A percentile compares a stretch with the other conserved stretches of the same genome.
Conservation (phyloP, 352 stramenopile genomes). For the Plasmopara muralis region DNA sequence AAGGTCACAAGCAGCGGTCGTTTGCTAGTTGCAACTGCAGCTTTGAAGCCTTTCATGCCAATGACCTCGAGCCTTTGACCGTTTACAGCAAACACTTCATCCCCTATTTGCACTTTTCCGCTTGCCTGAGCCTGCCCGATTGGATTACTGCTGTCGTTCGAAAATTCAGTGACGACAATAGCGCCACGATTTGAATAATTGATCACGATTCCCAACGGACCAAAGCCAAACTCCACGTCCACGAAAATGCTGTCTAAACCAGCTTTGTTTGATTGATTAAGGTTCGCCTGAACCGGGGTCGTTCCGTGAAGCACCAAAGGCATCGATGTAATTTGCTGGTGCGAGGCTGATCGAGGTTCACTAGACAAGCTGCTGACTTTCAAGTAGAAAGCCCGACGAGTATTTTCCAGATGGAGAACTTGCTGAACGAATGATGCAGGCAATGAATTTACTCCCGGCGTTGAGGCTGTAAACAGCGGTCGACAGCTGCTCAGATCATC, state of each 20-base stretch:
- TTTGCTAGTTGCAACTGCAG: slow-evolving; percentile 45
- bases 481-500: slow-evolving; percentile 57
- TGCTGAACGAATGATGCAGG: slow-evolving; percentile 72
- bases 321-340: slow-evolving; percentile 10
- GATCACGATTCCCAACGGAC: slow-evolving; percentile 76
- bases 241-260: slow-evolving; percentile 32
- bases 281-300: slow-evolving; percentile 3
- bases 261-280: slow-evolving; percentile 8
- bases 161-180: slow-evolving; percentile 80
- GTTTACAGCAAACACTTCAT: slow-evolving; percentile 80
- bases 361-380: slow-evolving; percentile 17
- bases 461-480: slow-evolving; percentile 39
- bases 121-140: slow-evolving; percentile 71
- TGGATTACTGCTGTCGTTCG: slow-evolving; percentile 50
- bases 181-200: slow-evolving; percentile 69
- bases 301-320: slow-evolving; percentile 10
- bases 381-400: slow-evolving; percentile 36
- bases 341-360: slow-evolving; percentile 1
- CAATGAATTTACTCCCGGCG: slow-evolving; percentile 41
- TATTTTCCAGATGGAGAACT: slow-evolving; percentile 57
- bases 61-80: slow-evolving; percentile 51
- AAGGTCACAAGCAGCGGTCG: slow-evolving; percentile 71
- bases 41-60: slow-evolving; percentile 81
- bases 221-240: slow-evolving; percentile 60
- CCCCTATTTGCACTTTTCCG: slow-evolving; percentile 61